Evolutionary conservation across 129 eudicot genomes (phyloP).

Genomic region (Pittosporum tobira): DNA sequence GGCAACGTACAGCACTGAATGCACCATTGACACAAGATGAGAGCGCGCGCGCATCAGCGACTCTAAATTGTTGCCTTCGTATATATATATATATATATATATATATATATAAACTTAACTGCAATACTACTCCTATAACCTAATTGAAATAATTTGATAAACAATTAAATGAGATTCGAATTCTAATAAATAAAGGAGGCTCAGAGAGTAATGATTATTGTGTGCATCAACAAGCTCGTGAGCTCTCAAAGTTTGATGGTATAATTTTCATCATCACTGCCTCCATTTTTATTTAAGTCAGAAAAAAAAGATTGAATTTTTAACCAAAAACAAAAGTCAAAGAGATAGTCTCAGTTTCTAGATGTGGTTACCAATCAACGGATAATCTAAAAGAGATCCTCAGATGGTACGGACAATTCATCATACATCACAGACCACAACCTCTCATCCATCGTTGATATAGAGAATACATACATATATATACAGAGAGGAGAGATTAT

Average conservation of each 20-base stretch:
- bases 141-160: no score
- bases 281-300: neutral
- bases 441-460: neutral
- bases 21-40: conserved; percentile 20
- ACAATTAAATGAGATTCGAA: no score
- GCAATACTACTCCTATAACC: no score
- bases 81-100: no score
- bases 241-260: conserved; percentile 72
- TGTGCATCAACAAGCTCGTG: conserved; percentile 32
- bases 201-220: conserved; percentile 18
- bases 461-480: neutral
- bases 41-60: conserved; percentile 56
- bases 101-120: neutral
- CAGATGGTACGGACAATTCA: conserved; percentile 47
- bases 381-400: conserved; percentile 3
- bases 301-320: neutral
- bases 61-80: conserved; percentile 60
- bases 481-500: neutral
- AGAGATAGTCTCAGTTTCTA: conserved; percentile 21
- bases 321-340: neutral
- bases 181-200: conserved; percentile 15
- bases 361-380: conserved; percentile 6
- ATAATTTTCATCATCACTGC: conserved; percentile 37
- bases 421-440: conserved; percentile 21
- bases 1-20: conserved; percentile 69